phyloP scores from a whole-genome alignment of 2,329 filamentous ascomycete species.

The Colletotrichum sp. region DNA sequence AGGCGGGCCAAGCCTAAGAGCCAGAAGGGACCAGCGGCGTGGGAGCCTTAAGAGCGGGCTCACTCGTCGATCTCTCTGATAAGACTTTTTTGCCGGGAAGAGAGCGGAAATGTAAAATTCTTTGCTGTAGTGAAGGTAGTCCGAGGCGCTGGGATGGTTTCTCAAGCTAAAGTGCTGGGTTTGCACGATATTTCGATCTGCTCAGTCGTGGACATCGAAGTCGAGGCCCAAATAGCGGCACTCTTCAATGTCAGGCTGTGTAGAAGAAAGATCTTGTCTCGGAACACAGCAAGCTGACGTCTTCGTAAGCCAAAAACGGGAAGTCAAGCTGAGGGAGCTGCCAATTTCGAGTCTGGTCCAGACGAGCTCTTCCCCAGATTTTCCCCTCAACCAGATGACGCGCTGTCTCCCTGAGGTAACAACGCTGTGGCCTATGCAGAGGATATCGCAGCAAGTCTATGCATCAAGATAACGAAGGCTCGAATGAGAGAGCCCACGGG shows the following conservation, averaged over 20 bases:
- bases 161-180: not conserved
- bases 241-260: not conserved
- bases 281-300: not conserved
- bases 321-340: not conserved
- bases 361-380: not conserved
- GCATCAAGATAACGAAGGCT: not conserved
- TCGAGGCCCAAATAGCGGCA: not conserved
- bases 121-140: not conserved
- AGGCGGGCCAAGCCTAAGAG: constrained; percentile 7
- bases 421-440: not conserved
- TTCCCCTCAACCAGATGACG: not conserved
- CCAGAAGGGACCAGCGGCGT: not conserved
- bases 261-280: not conserved
- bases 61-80: constrained; percentile 17
- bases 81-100: not conserved
- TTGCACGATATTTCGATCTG: not conserved
- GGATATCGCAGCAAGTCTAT: not conserved
- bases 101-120: constrained; percentile 16
- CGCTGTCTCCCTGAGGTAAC: not conserved
- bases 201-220: not conserved
- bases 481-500: not conserved
- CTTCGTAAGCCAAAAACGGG: not conserved
- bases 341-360: not conserved
- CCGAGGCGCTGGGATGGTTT: not conserved
- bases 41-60: constrained; percentile 18